phyloP scores from a whole-genome alignment of 345 rosid species.

The Pugionium cornutum region DNA sequence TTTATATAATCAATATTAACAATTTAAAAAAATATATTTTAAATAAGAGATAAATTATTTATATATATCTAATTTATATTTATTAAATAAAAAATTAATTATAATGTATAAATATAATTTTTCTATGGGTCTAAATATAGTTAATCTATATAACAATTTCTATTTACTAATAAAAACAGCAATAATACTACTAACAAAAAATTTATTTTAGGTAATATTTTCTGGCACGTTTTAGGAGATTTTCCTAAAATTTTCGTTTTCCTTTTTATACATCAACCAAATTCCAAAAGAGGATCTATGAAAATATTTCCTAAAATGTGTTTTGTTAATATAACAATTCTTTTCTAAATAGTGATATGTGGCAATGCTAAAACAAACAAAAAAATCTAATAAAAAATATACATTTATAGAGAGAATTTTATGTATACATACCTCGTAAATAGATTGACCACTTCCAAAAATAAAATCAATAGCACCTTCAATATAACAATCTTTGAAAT shows the following conservation, averaged over 20 bases:
- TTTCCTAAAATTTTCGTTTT: not conserved
- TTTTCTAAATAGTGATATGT: constrained; percentile 1
- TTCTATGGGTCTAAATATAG: too few relatives aligned
- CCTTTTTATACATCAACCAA: not conserved
- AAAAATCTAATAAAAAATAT: too few relatives aligned
- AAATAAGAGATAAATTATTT: too few relatives aligned
- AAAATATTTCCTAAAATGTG: not conserved
- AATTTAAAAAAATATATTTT: too few relatives aligned
- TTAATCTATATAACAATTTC: too few relatives aligned
- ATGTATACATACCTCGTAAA: constrained; percentile 46
- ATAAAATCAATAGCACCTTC: constrained; percentile 64
- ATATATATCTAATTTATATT: too few relatives aligned
- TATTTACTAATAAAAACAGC: too few relatives aligned
- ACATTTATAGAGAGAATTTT: not conserved
- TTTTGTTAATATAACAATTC: constrained; percentile 5
- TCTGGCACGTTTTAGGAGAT: not conserved
- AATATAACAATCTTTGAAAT: constrained; percentile 51
- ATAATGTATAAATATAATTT: too few relatives aligned
- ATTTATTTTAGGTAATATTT: too few relatives aligned
- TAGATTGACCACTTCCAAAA: constrained; percentile 56
- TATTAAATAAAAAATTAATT: too few relatives aligned
- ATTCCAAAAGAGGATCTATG: not conserved
- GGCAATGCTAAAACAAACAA: not conserved
- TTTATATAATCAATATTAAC: too few relatives aligned
- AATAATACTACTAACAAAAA: too few relatives aligned